Evolutionary conservation across 176 grass and related monocot species (phyloP).

Genomic region (Carex cristatella): DNA sequence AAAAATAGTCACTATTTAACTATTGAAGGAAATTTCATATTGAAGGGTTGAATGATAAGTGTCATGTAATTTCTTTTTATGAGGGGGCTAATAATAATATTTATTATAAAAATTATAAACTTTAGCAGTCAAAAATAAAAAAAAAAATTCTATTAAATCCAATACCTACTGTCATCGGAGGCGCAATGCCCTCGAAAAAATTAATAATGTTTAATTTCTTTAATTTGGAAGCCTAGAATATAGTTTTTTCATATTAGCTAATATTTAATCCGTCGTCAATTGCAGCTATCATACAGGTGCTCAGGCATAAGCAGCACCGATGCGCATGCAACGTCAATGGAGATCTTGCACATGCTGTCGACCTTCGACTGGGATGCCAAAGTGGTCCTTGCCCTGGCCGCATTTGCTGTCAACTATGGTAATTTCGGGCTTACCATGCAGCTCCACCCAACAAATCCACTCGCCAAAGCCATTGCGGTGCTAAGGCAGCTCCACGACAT

Average conservation of each 20-base stretch:
- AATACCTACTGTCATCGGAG: not conserved
- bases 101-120: too few species aligned
- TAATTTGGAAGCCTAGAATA: not conserved
- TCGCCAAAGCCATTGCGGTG: slow-evolving; percentile 28
- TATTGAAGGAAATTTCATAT: too few species aligned
- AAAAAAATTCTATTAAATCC: too few species aligned
- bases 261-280: not conserved
- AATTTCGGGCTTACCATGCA: slow-evolving; percentile 41
- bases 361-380: slow-evolving; percentile 44
- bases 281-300: slow-evolving; percentile 35
- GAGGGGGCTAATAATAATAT: too few species aligned
- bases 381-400: slow-evolving; percentile 33
- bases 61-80: too few species aligned
- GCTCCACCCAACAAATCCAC: slow-evolving; percentile 29
- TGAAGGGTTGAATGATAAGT: too few species aligned
- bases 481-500: slow-evolving; percentile 39
- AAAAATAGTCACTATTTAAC: not conserved
- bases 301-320: slow-evolving; percentile 19
- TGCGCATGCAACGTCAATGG: slow-evolving; percentile 29
- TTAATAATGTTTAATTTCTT: not conserved
- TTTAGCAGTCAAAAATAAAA: too few species aligned
- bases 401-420: slow-evolving; percentile 36
- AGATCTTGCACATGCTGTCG: slow-evolving; percentile 21
- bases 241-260: not conserved
- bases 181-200: too few species aligned